These are phyloP conservation scores for Stagonosporopsis chrysanthemi DNA, from an alignment of 2,329 filamentous ascomycete genomes.

Conservation along the genomic window DNA sequence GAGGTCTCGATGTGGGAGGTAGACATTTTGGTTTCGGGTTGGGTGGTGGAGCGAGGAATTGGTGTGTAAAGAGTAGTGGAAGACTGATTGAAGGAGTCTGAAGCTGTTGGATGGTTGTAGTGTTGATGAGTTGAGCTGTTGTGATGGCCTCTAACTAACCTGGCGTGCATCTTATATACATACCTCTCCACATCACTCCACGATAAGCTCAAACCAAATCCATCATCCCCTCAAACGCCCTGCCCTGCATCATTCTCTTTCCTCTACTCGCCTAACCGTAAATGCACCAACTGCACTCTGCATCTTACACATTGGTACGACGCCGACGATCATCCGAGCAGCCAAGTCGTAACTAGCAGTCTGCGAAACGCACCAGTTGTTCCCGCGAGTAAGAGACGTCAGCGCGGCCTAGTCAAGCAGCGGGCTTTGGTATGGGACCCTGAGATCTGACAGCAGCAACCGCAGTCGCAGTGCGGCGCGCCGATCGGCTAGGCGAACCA, in stretches of 20 bases:
- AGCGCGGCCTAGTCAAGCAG: conserved; percentile 7
- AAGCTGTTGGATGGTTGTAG: not conserved
- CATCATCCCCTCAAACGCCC: conserved; percentile 8
- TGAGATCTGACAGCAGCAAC: conserved; percentile 14
- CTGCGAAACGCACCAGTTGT: conserved; percentile 23
- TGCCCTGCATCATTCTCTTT: conserved; percentile 14
- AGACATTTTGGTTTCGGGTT: conserved; percentile 37
- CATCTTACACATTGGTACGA: conserved; percentile 14
- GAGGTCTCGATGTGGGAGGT: conserved; percentile 49
- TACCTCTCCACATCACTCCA: conserved; percentile 6
- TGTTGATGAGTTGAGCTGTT: conserved; percentile 19
- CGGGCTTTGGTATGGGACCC: conserved; percentile 4
- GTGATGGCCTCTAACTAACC: conserved; percentile 5
- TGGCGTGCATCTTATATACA: conserved; percentile 18
- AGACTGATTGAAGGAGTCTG: not conserved
- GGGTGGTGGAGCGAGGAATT: not conserved
- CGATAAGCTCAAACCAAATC: conserved; percentile 5
- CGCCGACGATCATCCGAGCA: conserved; percentile 10
- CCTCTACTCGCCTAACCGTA: conserved; percentile 15
- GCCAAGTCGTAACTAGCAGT: conserved; percentile 26
- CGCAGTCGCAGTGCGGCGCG: conserved; percentile 2
- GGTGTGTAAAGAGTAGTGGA: not conserved
- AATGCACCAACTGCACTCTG: conserved; percentile 7
- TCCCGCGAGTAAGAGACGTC: conserved; percentile 18
- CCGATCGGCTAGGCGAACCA: conserved; percentile 11